Conservation (phyloP, 2,329 filamentous ascomycete species). For the Sphaceloma murrayae region DNA sequence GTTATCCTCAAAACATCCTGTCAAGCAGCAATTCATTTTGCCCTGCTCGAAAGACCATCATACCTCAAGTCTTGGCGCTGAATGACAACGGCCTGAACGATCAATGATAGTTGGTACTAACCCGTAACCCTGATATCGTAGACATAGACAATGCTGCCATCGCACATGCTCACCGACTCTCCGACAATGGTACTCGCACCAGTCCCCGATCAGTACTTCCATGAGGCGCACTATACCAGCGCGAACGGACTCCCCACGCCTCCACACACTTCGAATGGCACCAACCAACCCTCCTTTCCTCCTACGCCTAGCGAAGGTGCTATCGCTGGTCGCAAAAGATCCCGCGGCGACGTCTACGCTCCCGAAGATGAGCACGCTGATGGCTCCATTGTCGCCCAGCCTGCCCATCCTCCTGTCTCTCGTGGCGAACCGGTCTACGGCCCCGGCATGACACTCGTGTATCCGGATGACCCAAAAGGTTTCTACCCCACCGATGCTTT, state of each 20-base stretch:
- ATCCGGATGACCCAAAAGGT: constrained; percentile 45
- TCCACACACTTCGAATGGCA: constrained; percentile 21
- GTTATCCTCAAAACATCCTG: no score
- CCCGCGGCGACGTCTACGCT: constrained; percentile 56
- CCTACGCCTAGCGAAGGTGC: constrained; percentile 26
- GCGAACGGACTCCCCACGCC: constrained; percentile 20
- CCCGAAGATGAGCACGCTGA: constrained; percentile 54
- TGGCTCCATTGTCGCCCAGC: constrained; percentile 34
- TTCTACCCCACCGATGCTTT: constrained; percentile 50
- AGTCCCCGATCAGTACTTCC: constrained; percentile 28
- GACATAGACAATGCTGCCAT: constrained; percentile 17
- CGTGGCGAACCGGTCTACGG: constrained; percentile 61
- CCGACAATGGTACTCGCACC: constrained; percentile 40
- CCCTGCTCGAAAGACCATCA: constrained; percentile 2
- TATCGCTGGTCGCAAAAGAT: constrained; percentile 61
- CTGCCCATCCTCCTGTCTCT: constrained; percentile 42
- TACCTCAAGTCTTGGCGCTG: constrained; percentile 9
- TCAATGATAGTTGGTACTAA: not conserved
- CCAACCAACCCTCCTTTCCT: constrained; percentile 22
- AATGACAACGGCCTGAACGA: no score
- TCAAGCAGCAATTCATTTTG: constrained; percentile 10
- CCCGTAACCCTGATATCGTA: constrained; percentile 17
- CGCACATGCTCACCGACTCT: constrained; percentile 38
- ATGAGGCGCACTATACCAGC: constrained; percentile 23
- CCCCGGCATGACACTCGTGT: constrained; percentile 64